A percentile compares a stretch with the other conserved stretches of the same genome.
Conservation (phyloP, 2,329 filamentous ascomycete species). For the Neonectria faginata region DNA sequence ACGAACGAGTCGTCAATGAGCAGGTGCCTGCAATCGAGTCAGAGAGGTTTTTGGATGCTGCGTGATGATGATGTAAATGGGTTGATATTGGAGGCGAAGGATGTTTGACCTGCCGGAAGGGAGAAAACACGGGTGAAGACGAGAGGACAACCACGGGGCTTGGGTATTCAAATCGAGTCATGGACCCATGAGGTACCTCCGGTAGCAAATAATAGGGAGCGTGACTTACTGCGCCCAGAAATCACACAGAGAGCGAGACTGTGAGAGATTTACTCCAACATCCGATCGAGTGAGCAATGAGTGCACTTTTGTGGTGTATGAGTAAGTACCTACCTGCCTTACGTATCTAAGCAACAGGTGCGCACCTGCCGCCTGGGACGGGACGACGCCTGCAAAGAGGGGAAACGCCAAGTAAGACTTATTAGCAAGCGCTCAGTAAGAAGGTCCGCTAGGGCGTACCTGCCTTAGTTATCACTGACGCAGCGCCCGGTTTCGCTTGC, state of each 20-base stretch:
- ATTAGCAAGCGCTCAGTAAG: constrained; percentile 27
- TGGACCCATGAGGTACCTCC: background rate
- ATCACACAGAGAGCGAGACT: background rate
- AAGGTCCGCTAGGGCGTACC: background rate
- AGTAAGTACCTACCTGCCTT: background rate
- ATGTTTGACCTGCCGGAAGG: background rate
- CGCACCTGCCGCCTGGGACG: background rate
- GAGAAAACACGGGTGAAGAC: constrained; percentile 11
- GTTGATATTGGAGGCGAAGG: background rate
- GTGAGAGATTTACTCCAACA: constrained; percentile 17
- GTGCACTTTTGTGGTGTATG: constrained; percentile 14
- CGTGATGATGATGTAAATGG: constrained; percentile 4
- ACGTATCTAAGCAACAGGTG: background rate
- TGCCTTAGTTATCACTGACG: constrained; percentile 17
- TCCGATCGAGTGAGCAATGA: background rate
- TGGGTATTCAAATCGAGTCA: constrained; percentile 19
- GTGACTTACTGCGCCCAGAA: constrained; percentile 4
- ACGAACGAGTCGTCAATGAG: constrained; percentile 4
- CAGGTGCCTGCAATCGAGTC: constrained; percentile 14
- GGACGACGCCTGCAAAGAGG: background rate
- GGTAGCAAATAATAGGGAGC: background rate
- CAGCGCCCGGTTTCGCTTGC: background rate
- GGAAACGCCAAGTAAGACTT: constrained; percentile 18
- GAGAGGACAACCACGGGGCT: background rate
- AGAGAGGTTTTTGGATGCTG: constrained; percentile 3